Conservation (phyloP, 805 yeast genomes). For the Starmerella apicola region DNA sequence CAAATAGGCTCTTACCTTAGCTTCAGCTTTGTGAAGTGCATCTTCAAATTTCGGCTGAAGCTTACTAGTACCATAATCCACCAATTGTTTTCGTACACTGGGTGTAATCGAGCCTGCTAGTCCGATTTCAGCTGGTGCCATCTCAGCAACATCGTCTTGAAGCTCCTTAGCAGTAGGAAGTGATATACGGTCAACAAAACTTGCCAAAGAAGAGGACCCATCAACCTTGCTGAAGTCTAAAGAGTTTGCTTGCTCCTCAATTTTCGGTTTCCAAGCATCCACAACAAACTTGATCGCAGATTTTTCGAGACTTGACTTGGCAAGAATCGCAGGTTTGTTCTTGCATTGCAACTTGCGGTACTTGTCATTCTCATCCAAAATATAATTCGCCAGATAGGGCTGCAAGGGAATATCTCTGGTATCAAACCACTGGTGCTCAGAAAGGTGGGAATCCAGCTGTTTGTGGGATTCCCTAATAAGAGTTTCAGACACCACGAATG, state of each 20-base stretch:
- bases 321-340: constrained; percentile 3
- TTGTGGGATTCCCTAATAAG: constrained; percentile 3
- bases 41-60: constrained; percentile 10
- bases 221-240: constrained; percentile 2
- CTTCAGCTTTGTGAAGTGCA: constrained; percentile 9
- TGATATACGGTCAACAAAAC: constrained; percentile 3
- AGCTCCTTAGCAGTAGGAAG: constrained; percentile 6
- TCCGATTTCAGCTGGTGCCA: constrained; percentile 6
- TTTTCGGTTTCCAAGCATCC: not conserved
- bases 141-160: not conserved
- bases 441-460: constrained; percentile 3
- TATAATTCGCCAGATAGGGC: constrained; percentile 4
- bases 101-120: constrained; percentile 5
- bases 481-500: constrained; percentile 7
- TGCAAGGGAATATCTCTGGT: constrained; percentile 9
- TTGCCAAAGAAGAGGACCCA: constrained; percentile 7
- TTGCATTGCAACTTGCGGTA: not conserved
- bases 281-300: not conserved
- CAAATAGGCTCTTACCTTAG: constrained; percentile 19
- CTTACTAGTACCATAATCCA: not conserved
- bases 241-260: not conserved
- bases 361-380: constrained; percentile 5
- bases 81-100: constrained; percentile 5
- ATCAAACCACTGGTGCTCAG: constrained; percentile 11
- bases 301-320: constrained; percentile 12